Evolutionary conservation across 2,329 filamentous ascomycete species (phyloP), one percentile per base, ranked within the genome.

Genomic region (Clarireedia sp.): DNA sequence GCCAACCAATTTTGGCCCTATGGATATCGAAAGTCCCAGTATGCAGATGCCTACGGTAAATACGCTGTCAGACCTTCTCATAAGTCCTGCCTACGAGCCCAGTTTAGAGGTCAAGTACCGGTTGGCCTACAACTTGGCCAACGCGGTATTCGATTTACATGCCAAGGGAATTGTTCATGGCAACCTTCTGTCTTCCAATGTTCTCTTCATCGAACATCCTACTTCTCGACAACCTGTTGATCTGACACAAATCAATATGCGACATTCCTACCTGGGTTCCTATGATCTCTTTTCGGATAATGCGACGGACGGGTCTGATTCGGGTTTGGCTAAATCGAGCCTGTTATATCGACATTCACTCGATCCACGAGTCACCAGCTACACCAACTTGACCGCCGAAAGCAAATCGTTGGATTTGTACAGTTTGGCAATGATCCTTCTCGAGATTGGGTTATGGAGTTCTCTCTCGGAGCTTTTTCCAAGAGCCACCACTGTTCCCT

Each of bases 361-460:
- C 3, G 81, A 85, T 62, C 80, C 81, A 4, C 72, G 76, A 12
- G 76, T 73, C 3, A 76, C 75, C 0, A 66, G 73, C 3, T 69
- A 75, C 21, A 79, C 79, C 0, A 75, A 77, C 0, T 66, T 81
- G 9, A 76, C 75, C 5, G 73, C 77, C 1, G 80, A 83, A 54
- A 78, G 78, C 41, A 79, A 81, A 40, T 76, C 80, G 1, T 72
- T 82, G 33, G 88, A 91, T 58, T 72, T 91, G 2, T 90, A 90
- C 67, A 84, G 86, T 6, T 74, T 92, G 1, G 86, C 86, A 17
- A 80, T 90, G 72, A 72, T 90, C 3, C 75, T 92, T 0, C 74
- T 90, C 2, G 88, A 88, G 6, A 82, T 91, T 52, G 88, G 88
- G 6, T 71, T 91, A 8, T 92, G 88, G 88, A 82, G 80, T 3